These are phyloP conservation scores for Cenchrus americanus DNA, from an alignment of 176 grass and related monocot species.

Conservation along the genomic window DNA sequence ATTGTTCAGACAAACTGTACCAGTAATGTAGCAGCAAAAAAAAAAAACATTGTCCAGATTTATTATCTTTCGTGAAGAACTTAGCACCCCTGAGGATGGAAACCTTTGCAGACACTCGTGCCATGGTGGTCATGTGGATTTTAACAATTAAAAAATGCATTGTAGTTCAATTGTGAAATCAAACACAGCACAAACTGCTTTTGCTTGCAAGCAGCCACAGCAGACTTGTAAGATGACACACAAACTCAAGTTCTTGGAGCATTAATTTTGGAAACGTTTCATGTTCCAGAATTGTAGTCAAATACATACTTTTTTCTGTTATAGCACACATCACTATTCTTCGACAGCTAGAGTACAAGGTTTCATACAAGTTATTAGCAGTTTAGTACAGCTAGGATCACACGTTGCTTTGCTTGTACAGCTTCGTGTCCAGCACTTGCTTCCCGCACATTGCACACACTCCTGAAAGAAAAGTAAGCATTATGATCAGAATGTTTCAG, in stretches of 20 bases:
- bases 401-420: conserved; percentile 98
- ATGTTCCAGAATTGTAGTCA: conserved; percentile 32
- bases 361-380: conserved; percentile 11
- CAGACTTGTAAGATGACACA: neutral
- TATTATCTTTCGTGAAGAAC: conserved; percentile 1
- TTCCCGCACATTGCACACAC: conserved; percentile 98
- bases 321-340: neutral
- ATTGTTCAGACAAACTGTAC: conserved; percentile 16
- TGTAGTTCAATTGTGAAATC: neutral
- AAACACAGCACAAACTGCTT: neutral
- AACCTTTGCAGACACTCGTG: neutral
- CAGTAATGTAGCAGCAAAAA: conserved; percentile 31
- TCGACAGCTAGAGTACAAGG: conserved; percentile 20
- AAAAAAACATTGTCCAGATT: conserved; percentile 9
- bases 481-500: conserved; percentile 14
- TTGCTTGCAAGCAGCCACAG: neutral
- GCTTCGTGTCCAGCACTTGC: conserved; percentile 93
- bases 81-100: neutral
- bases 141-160: neutral
- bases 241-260: neutral
- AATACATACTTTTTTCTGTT: conserved; percentile 4
- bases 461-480: conserved; percentile 43
- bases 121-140: neutral
- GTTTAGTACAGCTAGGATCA: conserved; percentile 33
- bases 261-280: neutral